These are phyloP conservation scores for Suillus alpinus DNA, from an alignment of 768 basidiomycete genomes.

Conservation along the genomic window DNA sequence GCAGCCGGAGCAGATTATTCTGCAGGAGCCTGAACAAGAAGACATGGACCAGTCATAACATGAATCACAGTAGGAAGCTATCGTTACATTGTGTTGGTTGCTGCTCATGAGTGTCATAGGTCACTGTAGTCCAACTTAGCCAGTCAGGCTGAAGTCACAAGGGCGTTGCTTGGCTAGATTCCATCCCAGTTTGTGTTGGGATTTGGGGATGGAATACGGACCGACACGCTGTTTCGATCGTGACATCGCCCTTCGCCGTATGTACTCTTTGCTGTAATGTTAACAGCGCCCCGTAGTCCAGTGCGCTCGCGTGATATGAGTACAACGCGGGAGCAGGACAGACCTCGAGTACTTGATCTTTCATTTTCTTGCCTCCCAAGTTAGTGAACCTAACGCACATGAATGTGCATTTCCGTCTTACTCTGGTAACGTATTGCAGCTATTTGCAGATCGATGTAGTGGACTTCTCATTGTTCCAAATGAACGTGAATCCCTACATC, in stretches of 20 bases:
- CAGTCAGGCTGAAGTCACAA: neutral
- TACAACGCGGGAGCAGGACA: neutral
- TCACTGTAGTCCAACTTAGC: neutral
- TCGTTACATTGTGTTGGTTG: neutral
- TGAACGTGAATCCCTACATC: neutral
- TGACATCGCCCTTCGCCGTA: no score
- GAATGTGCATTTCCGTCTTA: neutral
- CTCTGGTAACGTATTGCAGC: neutral
- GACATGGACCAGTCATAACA: constrained; percentile 31
- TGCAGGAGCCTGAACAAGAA: constrained; percentile 45
- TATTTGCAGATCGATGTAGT: neutral
- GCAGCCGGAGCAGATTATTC: constrained; percentile 29
- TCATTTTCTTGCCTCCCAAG: neutral
- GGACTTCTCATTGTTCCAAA: neutral
- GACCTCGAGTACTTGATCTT: neutral
- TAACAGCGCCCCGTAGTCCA: neutral
- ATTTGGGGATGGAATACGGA: neutral
- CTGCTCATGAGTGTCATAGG: neutral
- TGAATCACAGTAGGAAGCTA: neutral
- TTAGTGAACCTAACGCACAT: neutral
- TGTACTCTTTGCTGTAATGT: neutral
- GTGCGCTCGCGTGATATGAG: neutral
- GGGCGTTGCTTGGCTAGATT: neutral
- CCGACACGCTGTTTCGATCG: neutral
- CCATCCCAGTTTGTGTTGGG: neutral